Percentiles rank a stretch among this genome's conserved stretches.
Conservation (phyloP, 768 basidiomycete genomes). For the Suillus discolor region DNA sequence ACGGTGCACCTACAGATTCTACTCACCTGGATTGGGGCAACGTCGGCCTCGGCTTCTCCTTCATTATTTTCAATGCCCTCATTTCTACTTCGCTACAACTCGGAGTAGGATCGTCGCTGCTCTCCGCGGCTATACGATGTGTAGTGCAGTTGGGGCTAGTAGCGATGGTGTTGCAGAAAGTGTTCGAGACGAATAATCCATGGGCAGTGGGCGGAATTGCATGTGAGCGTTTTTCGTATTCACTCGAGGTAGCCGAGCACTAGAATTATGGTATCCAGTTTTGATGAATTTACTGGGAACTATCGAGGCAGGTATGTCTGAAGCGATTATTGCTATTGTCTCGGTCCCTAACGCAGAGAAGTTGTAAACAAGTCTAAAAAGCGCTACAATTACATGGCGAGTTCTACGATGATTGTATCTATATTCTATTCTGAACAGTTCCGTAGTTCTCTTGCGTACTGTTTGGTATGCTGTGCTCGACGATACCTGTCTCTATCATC, state of each 20-base stretch:
- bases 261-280: constrained; percentile 37
- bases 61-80: constrained; percentile 72
- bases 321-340: background rate
- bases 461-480: constrained; percentile 70
- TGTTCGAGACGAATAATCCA: constrained; percentile 75
- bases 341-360: constrained; percentile 24
- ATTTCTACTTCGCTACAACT: constrained; percentile 67
- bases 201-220: constrained; percentile 77
- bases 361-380: constrained; percentile 80
- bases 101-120: constrained; percentile 66
- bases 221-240: constrained; percentile 46
- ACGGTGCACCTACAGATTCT: constrained; percentile 19
- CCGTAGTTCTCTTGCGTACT: constrained; percentile 64
- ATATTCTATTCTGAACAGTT: constrained; percentile 15
- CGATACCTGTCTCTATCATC: constrained; percentile 77
- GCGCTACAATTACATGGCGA: constrained; percentile 74
- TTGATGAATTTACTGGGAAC: constrained; percentile 78
- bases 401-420: background rate
- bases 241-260: background rate
- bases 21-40: constrained; percentile 66
- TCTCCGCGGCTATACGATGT: constrained; percentile 74
- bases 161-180: constrained; percentile 65
- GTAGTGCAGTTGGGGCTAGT: constrained; percentile 78
- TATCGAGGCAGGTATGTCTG: constrained; percentile 64
- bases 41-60: constrained; percentile 72